Evolutionary conservation across 2,329 filamentous ascomycete genomes (phyloP).

Genomic region (Beauveria sp.): DNA sequence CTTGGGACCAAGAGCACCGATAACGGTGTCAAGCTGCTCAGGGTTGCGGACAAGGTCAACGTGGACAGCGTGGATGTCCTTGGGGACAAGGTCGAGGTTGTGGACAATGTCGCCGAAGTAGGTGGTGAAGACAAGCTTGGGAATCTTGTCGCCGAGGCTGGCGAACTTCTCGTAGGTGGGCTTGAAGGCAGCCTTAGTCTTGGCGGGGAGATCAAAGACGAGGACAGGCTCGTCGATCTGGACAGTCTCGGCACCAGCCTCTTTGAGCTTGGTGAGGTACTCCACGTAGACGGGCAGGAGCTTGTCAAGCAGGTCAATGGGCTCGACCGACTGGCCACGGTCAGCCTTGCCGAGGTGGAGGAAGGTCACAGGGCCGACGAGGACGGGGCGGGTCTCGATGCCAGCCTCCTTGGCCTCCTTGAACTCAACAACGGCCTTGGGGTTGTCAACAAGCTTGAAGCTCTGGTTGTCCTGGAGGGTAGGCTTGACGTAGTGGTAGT

Average conservation of each 20-base stretch:
- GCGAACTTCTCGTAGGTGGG: constrained; percentile 88
- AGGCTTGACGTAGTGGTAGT: constrained; percentile 99
- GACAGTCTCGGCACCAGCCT: constrained; percentile 88
- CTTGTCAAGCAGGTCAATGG: constrained; percentile 88
- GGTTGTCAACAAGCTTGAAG: constrained; percentile 79
- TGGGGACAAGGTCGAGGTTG: constrained; percentile 87
- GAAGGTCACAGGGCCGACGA: constrained; percentile 96
- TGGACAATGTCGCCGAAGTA: constrained; percentile 99
- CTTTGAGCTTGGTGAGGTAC: constrained; percentile 88
- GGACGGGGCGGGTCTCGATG: constrained; percentile 84
- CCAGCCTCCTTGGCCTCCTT: constrained; percentile 96
- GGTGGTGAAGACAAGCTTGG: constrained; percentile 84
- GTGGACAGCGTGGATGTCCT: constrained; percentile 78
- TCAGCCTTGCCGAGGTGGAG: constrained; percentile 96
- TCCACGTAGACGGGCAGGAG: constrained; percentile 92
- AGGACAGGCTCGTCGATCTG: constrained; percentile 98
- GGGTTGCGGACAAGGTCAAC: constrained; percentile 96
- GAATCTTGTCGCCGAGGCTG: constrained; percentile 68
- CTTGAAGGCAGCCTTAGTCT: constrained; percentile 97
- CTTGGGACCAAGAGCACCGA: constrained; percentile 74
- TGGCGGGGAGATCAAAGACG: constrained; percentile 84
- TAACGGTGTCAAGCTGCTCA: constrained; percentile 86
- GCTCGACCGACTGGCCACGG: constrained; percentile 85
- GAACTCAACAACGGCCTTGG: constrained; percentile 94
- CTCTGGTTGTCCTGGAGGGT: constrained; percentile 94